Conservation (phyloP, 1,139 yeast genomes). For the Suhomyces atakaporum region DNA sequence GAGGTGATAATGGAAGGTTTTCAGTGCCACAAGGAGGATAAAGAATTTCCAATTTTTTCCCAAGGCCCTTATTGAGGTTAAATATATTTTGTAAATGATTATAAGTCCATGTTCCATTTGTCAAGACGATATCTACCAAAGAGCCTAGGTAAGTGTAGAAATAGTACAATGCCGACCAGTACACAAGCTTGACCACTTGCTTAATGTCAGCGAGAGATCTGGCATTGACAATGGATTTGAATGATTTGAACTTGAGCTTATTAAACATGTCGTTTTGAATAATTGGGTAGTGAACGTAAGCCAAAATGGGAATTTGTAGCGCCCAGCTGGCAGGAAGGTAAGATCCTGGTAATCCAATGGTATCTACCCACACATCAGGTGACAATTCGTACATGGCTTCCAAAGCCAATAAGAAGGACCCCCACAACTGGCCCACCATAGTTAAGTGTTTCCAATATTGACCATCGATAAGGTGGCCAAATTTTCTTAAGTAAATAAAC, state of each 20-base stretch:
- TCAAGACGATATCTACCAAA: conserved; percentile 63
- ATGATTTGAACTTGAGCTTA: conserved; percentile 46
- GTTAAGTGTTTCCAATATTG: conserved; percentile 79
- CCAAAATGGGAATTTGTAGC: conserved; percentile 70
- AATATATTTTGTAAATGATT: conserved; percentile 70
- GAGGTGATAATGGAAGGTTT: conserved; percentile 26
- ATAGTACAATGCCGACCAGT: conserved; percentile 69
- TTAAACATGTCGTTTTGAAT: conserved; percentile 84
- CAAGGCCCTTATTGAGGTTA: conserved; percentile 36
- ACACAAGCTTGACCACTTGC: conserved; percentile 27
- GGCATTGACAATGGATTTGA: conserved; percentile 10
- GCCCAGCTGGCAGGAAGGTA: conserved; percentile 59
- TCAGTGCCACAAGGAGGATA: conserved; percentile 90
- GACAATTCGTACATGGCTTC: conserved; percentile 70
- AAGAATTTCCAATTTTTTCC: conserved; percentile 45
- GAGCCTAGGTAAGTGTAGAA: conserved; percentile 70
- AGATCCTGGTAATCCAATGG: conserved; percentile 90
- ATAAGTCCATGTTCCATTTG: conserved; percentile 92
- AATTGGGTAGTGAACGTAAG: conserved; percentile 93
- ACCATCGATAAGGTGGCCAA: conserved; percentile 64
- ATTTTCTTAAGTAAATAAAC: conserved; percentile 66
- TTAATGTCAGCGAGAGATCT: conserved; percentile 5
- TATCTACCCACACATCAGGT: conserved; percentile 93
- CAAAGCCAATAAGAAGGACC: conserved; percentile 65
- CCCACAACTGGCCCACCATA: conserved; percentile 82